A percentile compares a stretch with the other conserved stretches of the same genome.
Evolutionary conservation across 2,329 filamentous ascomycete genomes (phyloP).

Genomic region (Phaeoacremonium minimum): DNA sequence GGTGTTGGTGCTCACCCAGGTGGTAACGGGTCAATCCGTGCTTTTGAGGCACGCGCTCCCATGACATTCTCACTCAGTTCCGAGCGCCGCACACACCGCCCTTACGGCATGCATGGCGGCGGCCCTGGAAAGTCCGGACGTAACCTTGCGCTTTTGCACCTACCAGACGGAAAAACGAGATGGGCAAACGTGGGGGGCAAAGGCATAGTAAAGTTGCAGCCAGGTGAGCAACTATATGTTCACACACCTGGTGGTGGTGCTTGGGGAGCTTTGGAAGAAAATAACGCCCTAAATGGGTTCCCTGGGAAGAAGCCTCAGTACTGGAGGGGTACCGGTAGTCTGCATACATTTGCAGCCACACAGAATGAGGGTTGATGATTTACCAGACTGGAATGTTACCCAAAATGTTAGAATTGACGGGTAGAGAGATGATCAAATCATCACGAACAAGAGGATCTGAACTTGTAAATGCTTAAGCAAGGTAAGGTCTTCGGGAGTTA

Average conservation of each 20-base stretch:
- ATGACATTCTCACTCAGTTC: slow-evolving; percentile 28
- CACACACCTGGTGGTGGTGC: slow-evolving; percentile 29
- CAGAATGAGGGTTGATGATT: background rate
- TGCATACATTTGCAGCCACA: background rate
- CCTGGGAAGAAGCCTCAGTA: background rate
- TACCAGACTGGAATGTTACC: too few species aligned
- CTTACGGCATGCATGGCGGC: slow-evolving; percentile 26
- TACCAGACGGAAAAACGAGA: slow-evolving; percentile 15
- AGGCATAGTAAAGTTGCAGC: slow-evolving; percentile 17
- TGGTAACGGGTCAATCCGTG: slow-evolving; percentile 23
- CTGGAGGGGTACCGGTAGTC: background rate
- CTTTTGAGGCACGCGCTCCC: slow-evolving; percentile 22
- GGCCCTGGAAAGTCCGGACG: slow-evolving; percentile 8
- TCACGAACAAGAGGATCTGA: too few species aligned
- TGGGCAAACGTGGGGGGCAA: slow-evolving; percentile 24
- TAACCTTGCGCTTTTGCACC: slow-evolving; percentile 17
- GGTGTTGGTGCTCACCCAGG: slow-evolving; percentile 20
- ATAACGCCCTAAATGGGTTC: background rate
- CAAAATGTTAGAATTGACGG: too few species aligned
- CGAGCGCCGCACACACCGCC: slow-evolving; percentile 22
- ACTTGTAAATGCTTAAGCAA: too few species aligned
- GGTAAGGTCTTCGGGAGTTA: too few species aligned
- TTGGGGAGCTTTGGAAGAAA: slow-evolving; percentile 7
- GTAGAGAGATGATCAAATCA: too few species aligned
- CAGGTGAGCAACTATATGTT: slow-evolving; percentile 27